These are phyloP conservation scores for Epichloe aotearoae DNA, from an alignment of 2,329 filamentous ascomycete species.

Conservation along the genomic window DNA sequence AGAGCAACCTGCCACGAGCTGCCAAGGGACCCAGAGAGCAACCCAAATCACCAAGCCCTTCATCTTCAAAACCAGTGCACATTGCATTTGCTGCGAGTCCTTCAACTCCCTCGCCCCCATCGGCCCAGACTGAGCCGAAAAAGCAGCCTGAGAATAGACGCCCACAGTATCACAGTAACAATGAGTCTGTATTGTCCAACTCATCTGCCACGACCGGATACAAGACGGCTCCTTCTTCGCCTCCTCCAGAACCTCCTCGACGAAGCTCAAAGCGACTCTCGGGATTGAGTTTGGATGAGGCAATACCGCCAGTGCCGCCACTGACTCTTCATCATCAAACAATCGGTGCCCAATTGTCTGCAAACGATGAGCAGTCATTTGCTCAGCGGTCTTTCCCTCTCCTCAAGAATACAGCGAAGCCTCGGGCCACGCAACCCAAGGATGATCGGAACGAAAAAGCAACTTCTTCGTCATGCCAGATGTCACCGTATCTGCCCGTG, in stretches of 20 bases:
- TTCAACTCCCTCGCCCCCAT: background rate
- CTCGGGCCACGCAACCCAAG: background rate
- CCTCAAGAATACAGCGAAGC: background rate
- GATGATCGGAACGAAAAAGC: background rate
- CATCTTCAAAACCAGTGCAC: background rate
- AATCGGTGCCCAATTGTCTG: background rate
- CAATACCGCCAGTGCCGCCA: slow-evolving; percentile 1
- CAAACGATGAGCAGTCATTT: background rate
- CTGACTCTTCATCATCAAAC: background rate
- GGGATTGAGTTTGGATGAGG: slow-evolving; percentile 4
- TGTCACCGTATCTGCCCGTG: background rate
- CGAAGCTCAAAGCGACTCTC: slow-evolving; percentile 17
- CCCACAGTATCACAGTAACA: slow-evolving; percentile 5
- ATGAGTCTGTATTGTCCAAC: slow-evolving; percentile 6
- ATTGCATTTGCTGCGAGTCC: background rate
- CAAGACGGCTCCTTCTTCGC: slow-evolving; percentile 9
- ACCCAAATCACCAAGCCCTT: background rate
- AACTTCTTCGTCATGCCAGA: background rate
- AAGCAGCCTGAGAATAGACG: background rate
- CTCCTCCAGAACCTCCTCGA: slow-evolving; percentile 15
- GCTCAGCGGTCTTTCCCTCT: slow-evolving; percentile 1
- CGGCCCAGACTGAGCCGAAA: background rate
- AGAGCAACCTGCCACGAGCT: background rate
- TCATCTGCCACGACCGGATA: slow-evolving; percentile 6
- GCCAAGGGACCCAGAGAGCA: background rate